Evolutionary conservation across 1,139 yeast species (phyloP).

Genomic region (Saccharomycopsis hybrid): DNA sequence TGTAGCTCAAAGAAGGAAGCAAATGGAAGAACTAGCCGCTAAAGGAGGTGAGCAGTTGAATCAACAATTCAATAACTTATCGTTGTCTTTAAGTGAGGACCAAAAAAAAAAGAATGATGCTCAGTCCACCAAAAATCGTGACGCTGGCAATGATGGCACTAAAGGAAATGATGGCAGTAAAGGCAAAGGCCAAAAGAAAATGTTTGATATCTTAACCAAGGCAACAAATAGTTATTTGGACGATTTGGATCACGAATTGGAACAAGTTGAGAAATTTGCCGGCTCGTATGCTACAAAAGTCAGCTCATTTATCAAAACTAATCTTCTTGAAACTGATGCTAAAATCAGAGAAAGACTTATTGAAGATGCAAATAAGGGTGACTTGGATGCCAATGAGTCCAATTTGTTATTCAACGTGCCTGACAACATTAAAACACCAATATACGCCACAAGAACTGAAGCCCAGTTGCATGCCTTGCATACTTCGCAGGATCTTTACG

Average conservation of each 20-base stretch:
- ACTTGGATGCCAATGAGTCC: slow-evolving; percentile 31
- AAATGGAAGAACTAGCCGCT: slow-evolving; percentile 32
- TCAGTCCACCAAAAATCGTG: too few species aligned
- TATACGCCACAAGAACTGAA: slow-evolving; percentile 48
- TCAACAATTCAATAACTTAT: slow-evolving; percentile 6
- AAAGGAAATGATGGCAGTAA: neutral
- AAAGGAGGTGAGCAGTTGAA: slow-evolving; percentile 6
- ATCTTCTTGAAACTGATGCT: slow-evolving; percentile 36
- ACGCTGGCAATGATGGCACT: slow-evolving; percentile 6
- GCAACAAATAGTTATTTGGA: slow-evolving; percentile 59
- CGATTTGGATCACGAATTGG: slow-evolving; percentile 60
- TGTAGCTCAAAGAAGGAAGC: slow-evolving; percentile 24
- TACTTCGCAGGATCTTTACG: slow-evolving; percentile 40
- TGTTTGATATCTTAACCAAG: slow-evolving; percentile 31
- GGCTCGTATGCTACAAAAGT: slow-evolving; percentile 51
- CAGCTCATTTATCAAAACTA: slow-evolving; percentile 50
- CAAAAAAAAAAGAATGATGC: too few species aligned
- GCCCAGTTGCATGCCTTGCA: slow-evolving; percentile 51
- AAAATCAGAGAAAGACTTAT: slow-evolving; percentile 16
- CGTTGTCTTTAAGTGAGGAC: slow-evolving; percentile 4
- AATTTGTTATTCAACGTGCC: slow-evolving; percentile 38
- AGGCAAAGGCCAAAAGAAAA: slow-evolving; percentile 24
- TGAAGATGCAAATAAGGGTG: slow-evolving; percentile 24
- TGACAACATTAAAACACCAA: slow-evolving; percentile 29
- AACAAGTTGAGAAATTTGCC: slow-evolving; percentile 58